These are phyloP conservation scores for Botryotinia narcissicola DNA, from an alignment of 2,329 filamentous ascomycete genomes.

Conservation along the genomic window DNA sequence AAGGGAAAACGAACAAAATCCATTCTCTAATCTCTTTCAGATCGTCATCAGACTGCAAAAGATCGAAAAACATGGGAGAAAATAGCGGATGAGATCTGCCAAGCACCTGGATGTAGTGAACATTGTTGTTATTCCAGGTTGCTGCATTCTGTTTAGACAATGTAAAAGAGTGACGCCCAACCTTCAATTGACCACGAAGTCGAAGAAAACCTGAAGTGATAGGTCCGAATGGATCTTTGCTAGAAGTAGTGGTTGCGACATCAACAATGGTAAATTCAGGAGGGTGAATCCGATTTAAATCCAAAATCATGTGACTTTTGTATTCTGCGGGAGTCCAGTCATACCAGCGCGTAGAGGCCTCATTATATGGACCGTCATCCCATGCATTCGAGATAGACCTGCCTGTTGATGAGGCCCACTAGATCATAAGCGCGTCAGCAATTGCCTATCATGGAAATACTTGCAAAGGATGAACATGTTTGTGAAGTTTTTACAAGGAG, in stretches of 20 bases:
- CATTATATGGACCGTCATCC: not conserved
- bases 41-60: not conserved
- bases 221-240: not conserved
- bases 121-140: not conserved
- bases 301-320: not conserved
- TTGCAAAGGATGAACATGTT: not conserved
- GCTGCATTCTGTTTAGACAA: not conserved
- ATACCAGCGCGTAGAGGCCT: not conserved
- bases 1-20: not conserved
- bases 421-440: not conserved
- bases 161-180: not conserved
- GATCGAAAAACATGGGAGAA: not conserved
- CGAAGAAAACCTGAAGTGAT: not conserved
- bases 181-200: not conserved
- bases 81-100: not conserved
- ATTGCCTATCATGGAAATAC: not conserved
- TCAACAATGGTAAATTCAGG: not conserved
- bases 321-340: not conserved
- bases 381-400: not conserved
- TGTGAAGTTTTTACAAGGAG: not conserved
- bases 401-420: conserved; percentile 5
- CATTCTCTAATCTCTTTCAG: not conserved
- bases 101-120: not conserved
- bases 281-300: not conserved
- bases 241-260: not conserved